These are phyloP conservation scores for Arthrobotrys pseudoclavata DNA, from an alignment of 2,329 filamentous ascomycete species.

Conservation along the genomic window DNA sequence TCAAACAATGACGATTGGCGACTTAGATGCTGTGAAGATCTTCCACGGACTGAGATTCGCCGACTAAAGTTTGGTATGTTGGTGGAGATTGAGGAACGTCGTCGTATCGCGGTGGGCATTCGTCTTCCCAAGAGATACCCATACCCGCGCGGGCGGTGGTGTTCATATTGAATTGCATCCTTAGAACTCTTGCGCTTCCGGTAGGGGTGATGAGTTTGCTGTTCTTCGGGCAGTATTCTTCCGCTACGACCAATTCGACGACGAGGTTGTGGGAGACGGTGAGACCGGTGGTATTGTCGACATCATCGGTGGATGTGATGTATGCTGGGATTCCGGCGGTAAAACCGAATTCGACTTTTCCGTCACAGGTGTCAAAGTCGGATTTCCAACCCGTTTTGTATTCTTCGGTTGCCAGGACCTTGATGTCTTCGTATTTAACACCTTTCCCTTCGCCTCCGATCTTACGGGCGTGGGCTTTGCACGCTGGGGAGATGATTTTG, in stretches of 20 bases:
- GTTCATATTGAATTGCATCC: slow-evolving; percentile 88
- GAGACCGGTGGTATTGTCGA: slow-evolving; percentile 80
- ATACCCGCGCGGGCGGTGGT: slow-evolving; percentile 87
- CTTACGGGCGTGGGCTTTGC: slow-evolving; percentile 79
- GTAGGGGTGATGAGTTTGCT: slow-evolving; percentile 84
- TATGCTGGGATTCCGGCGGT: slow-evolving; percentile 74
- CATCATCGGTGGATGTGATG: slow-evolving; percentile 80
- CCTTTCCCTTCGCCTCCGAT: slow-evolving; percentile 78
- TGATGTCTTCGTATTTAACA: slow-evolving; percentile 79
- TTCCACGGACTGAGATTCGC: slow-evolving; percentile 40
- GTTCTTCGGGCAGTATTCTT: slow-evolving; percentile 81
- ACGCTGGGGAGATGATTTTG: slow-evolving; percentile 83
- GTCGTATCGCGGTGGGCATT: slow-evolving; percentile 92
- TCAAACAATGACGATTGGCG: not conserved
- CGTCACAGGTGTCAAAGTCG: slow-evolving; percentile 75
- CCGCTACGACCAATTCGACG: slow-evolving; percentile 92
- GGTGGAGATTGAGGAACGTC: slow-evolving; percentile 91
- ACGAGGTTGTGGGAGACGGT: slow-evolving; percentile 87
- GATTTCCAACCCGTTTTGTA: slow-evolving; percentile 93
- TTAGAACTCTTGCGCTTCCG: slow-evolving; percentile 87
- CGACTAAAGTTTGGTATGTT: slow-evolving; percentile 69
- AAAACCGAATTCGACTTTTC: slow-evolving; percentile 87
- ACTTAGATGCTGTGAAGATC: slow-evolving; percentile 45
- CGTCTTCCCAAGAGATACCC: slow-evolving; percentile 96
- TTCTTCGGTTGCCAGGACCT: slow-evolving; percentile 83